These are phyloP conservation scores for Lachnellula arida DNA, from an alignment of 2,329 filamentous ascomycete genomes.

Conservation along the genomic window DNA sequence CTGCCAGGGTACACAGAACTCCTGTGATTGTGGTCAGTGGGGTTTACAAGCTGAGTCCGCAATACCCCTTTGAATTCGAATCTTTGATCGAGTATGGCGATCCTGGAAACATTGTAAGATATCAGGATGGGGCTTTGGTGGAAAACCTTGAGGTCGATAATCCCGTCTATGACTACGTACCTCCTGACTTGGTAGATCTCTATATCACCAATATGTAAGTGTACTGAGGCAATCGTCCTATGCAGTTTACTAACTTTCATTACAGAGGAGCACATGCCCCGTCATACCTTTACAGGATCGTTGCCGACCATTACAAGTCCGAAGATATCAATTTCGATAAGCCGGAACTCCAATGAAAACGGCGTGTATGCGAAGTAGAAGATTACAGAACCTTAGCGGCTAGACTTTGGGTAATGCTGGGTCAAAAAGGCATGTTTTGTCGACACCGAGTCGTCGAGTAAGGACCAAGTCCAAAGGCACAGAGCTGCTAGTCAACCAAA, in stretches of 20 bases:
- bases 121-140: constrained; percentile 74
- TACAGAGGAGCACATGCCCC: constrained; percentile 61
- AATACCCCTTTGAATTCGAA: constrained; percentile 79
- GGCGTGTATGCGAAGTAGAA: not conserved
- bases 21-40: constrained; percentile 86
- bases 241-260: constrained; percentile 16
- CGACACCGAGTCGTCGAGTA: too few species aligned
- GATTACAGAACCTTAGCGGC: not conserved
- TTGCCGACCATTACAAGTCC: constrained; percentile 69
- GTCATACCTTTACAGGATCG: constrained; percentile 67
- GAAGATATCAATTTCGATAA: constrained; percentile 63
- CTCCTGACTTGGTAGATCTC: constrained; percentile 68
- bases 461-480: too few species aligned
- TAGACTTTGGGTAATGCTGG: too few species aligned
- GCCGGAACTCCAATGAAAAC: constrained; percentile 25
- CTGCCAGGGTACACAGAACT: constrained; percentile 75
- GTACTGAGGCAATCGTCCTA: constrained; percentile 12
- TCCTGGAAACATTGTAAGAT: constrained; percentile 69
- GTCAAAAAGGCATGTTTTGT: too few species aligned
- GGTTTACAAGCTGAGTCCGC: constrained; percentile 89
- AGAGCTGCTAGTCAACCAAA: too few species aligned
- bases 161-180: constrained; percentile 77
- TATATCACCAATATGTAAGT: constrained; percentile 83
- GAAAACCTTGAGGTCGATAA: constrained; percentile 73
- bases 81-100: constrained; percentile 83